phyloP scores from a whole-genome alignment of 371 early-diverging fungal genomes.

The Mucor indicus region DNA sequence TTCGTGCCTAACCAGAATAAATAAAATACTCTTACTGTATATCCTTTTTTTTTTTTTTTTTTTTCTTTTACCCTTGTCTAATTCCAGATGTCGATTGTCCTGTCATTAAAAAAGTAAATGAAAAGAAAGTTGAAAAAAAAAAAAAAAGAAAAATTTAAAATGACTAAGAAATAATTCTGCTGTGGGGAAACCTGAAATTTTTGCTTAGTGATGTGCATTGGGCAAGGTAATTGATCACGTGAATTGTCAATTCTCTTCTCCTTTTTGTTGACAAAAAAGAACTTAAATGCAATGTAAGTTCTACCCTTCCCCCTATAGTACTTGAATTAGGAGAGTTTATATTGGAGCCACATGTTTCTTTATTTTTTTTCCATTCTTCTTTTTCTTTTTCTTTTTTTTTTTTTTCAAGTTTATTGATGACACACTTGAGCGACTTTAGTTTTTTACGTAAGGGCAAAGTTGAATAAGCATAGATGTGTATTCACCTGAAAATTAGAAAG shows the following conservation, averaged over 20 bases:
- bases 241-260: too few relatives aligned
- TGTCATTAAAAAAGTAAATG: neutral
- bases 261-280: too few relatives aligned
- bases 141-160: neutral
- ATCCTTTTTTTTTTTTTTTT: neutral
- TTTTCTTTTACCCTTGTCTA: conserved; percentile 28
- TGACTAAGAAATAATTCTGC: too few relatives aligned
- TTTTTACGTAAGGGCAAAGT: conserved; percentile 22
- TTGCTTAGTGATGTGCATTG: conserved; percentile 6
- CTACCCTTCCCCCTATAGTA: too few relatives aligned
- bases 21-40: neutral
- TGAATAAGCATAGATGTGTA: neutral
- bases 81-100: conserved; percentile 35
- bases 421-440: conserved; percentile 39
- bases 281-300: too few relatives aligned
- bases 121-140: conserved; percentile 2
- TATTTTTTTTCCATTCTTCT: neutral
- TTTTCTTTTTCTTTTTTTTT: neutral
- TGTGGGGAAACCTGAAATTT: neutral
- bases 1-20: conserved; percentile 50
- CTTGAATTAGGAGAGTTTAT: too few relatives aligned
- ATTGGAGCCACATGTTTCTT: neutral
- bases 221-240: too few relatives aligned
- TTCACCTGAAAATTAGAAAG: conserved; percentile 26
- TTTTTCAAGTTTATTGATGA: conserved; percentile 12